Evolutionary conservation across 2,329 filamentous ascomycete species (phyloP), one percentile per base, ranked within the genome.

Genomic region (Aspergillus neotritici): DNA sequence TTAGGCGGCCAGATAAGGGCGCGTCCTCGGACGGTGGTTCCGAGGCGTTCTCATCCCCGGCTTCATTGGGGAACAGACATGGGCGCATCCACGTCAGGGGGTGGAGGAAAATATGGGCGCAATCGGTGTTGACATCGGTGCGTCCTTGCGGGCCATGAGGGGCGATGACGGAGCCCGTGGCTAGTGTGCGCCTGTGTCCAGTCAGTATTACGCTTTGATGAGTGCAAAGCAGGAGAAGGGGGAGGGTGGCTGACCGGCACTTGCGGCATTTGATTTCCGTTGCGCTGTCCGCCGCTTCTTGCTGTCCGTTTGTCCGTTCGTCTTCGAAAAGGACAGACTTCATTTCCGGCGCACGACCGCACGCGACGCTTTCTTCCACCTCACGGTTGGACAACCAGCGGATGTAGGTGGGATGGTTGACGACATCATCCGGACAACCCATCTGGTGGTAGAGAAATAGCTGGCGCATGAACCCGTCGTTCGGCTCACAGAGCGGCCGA

Each of bases 41-140:
- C 21, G 54, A 51, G 5, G 46, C 50, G 9, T 51, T 50, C 28
- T 45, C 40, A 28, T 51, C 44, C 8, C 44, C 33, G 29, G 44
- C 43, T 4, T 48, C 47, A 9, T 57, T 45, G 4, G 67, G 67
- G 43, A 68, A 69, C n/a, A 98, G 79, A 57, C 84, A 83, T 1
- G 82, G 73, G 5, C 86, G 82, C 93, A 98, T 98, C 93, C 93
- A 98, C 11, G 87, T 87, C 29, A 98, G 73, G 0, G 93, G 88
- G 59, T 97, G 89, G 51, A 97, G 69, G 66, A 96, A 97, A 63
- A 90, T 80, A 65, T 97, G 91, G 14, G 85, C 84, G 59, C 93
- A 98, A 29, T 70, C 62, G 12, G 60, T 55, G 17, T 43, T 35
- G 13, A 46, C 48, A 49, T 56, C 62, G 40, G 46, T 43, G 31